These are phyloP conservation scores for Meyerozyma sp. DNA, from an alignment of 1,139 yeast species.

Conservation along the genomic window DNA sequence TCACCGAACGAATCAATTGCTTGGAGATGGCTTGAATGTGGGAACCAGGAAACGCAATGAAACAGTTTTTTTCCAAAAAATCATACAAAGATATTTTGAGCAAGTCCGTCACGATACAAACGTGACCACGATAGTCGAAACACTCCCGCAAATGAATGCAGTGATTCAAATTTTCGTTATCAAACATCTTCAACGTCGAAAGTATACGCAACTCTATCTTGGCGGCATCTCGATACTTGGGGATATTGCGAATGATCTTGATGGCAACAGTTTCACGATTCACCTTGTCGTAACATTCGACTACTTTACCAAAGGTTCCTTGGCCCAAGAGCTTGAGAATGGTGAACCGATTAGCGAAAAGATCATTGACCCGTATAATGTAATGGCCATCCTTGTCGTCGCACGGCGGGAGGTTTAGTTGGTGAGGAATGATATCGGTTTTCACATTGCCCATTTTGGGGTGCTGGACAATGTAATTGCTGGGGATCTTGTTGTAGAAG, in stretches of 20 bases:
- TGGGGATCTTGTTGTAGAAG: slow-evolving; percentile 36
- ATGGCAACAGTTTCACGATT: slow-evolving; percentile 73
- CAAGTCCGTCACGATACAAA: slow-evolving; percentile 87
- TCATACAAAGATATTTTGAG: slow-evolving; percentile 84
- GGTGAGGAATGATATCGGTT: slow-evolving; percentile 36
- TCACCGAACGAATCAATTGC: slow-evolving; percentile 80
- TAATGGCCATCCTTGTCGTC: slow-evolving; percentile 85
- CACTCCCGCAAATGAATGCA: slow-evolving; percentile 81
- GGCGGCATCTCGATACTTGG: slow-evolving; percentile 80
- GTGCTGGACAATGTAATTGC: slow-evolving; percentile 31
- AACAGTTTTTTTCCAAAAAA: slow-evolving; percentile 71
- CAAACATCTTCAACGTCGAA: slow-evolving; percentile 74
- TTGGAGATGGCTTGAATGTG: slow-evolving; percentile 88
- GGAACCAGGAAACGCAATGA: slow-evolving; percentile 71
- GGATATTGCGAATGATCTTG: slow-evolving; percentile 79
- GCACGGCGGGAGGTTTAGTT: slow-evolving; percentile 40
- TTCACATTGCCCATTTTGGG: slow-evolving; percentile 42
- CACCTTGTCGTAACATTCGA: slow-evolving; percentile 59
- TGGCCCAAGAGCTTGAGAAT: slow-evolving; percentile 78
- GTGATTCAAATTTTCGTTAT: slow-evolving; percentile 62
- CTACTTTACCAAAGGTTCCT: slow-evolving; percentile 97
- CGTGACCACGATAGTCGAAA: slow-evolving; percentile 90
- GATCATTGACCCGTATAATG: slow-evolving; percentile 54
- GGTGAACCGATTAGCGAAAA: slow-evolving; percentile 63
- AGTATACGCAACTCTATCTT: slow-evolving; percentile 74